Base-by-base conservation (phyloP, 768 basidiomycete genomes). In the Mrakia frigida region DNA sequence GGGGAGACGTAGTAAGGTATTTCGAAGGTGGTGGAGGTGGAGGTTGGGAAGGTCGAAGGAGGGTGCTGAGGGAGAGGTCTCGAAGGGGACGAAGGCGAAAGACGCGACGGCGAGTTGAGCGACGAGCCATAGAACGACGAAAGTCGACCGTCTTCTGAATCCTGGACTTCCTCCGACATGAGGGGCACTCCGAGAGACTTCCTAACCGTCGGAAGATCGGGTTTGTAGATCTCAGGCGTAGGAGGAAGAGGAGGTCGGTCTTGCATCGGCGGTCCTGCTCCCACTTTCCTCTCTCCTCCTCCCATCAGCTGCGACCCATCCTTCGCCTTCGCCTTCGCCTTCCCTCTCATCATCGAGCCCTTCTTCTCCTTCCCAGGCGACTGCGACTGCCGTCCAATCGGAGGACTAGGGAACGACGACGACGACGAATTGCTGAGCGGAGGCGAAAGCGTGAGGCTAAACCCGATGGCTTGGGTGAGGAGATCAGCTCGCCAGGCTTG, bases 241-340 rank as follows among this genome's bases (percentile, higher is more conserved):
- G 65, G 25, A 25, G 65, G 65, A 25, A 68, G 37, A 23, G 37
- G 21, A 39, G 37, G 65, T 68, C 65, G 65, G n/a, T 56, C 56
- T 56, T 56, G 25, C 56, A 28, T 56, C 2, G 25, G 1, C 6
- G 56, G 13, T 37, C 37, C 37, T 25, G 11, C 46, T 50, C 46
- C 2, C 46, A 14, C 46, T 50, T 2, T 14, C 21, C 46, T 18
- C 6, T 18, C 46, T 50, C 46, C 46, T 50, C 10, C 39, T 41
- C 5, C 60, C 11, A 4, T 10, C n/a, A 11, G 7, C 3, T 37
- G 35, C 63, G 6, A 10, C 31, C 35, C 35, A 21, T 13, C 33
- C 23, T 28, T 25, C 5, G 3, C 56, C 56, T 56, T 56, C n/a
- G 4, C 25, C n/a, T 28, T 56, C 56, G 6, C 37, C 18, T 25